These are phyloP conservation scores for Leccinum variabile DNA, from an alignment of 1,284 basidiomycete genomes.

Conservation along the genomic window DNA sequence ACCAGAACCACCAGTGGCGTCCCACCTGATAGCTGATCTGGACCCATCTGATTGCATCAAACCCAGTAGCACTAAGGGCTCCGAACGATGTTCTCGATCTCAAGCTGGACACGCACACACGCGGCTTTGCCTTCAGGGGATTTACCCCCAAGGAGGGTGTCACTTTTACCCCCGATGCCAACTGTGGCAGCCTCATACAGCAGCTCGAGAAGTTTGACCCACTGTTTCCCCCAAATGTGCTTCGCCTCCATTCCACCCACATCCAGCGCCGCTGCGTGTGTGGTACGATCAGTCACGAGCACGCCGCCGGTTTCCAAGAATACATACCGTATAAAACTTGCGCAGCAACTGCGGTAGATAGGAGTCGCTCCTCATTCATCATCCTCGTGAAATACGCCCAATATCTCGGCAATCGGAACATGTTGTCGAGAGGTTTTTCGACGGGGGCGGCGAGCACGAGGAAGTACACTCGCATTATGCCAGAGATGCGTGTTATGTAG, in stretches of 20 bases:
- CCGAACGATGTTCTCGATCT: constrained; percentile 62
- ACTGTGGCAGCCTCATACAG: constrained; percentile 13
- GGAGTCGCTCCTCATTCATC: constrained; percentile 47
- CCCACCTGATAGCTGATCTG: constrained; percentile 4
- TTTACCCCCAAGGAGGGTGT: constrained; percentile 50
- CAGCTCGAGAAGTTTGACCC: constrained; percentile 71
- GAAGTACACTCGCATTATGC: constrained; percentile 85
- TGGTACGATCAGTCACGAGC: constrained; percentile 14
- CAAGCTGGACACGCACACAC: constrained; percentile 58
- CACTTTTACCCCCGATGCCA: constrained; percentile 43
- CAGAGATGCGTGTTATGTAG: constrained; percentile 75
- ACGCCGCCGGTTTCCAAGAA: constrained; percentile 10
- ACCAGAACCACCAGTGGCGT: constrained; percentile 19
- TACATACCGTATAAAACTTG: constrained; percentile 67
- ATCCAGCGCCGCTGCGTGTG: constrained; percentile 63
- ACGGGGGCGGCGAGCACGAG: constrained; percentile 60
- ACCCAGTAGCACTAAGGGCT: constrained; percentile 20
- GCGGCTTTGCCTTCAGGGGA: constrained; percentile 59
- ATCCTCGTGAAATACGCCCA: constrained; percentile 73
- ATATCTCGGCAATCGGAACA: too few relatives aligned
- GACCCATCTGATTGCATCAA: constrained; percentile 1
- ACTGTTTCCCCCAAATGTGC: constrained; percentile 74
- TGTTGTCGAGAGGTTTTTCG: constrained; percentile 45
- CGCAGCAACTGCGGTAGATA: constrained; percentile 56
- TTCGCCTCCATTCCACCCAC: constrained; percentile 65